phyloP scores from a whole-genome alignment of 768 basidiomycete species.

The Sporobolomyces phaffii region DNA sequence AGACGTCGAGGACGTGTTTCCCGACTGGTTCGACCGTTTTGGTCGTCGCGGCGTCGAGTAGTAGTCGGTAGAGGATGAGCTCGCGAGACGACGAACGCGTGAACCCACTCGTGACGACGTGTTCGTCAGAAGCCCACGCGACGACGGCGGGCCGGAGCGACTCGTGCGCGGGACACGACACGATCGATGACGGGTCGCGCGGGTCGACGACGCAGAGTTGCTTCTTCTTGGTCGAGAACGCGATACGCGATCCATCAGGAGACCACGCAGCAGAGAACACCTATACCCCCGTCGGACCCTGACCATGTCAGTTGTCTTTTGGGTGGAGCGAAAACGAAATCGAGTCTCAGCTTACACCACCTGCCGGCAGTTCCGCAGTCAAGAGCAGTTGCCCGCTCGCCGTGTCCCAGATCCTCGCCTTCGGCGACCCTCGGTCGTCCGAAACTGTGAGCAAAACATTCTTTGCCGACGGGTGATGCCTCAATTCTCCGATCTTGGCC shows the following conservation, averaged over 20 bases:
- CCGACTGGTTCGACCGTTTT: constrained; percentile 34
- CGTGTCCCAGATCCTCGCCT: constrained; percentile 44
- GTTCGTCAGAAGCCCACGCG: constrained; percentile 43
- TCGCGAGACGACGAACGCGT: constrained; percentile 46
- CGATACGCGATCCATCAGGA: constrained; percentile 42
- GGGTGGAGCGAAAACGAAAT: neutral
- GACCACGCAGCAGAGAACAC: constrained; percentile 45
- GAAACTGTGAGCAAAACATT: constrained; percentile 44
- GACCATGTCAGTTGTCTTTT: neutral
- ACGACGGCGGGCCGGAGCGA: constrained; percentile 46
- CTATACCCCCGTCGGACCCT: neutral
- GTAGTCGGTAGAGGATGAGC: constrained; percentile 45
- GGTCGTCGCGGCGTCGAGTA: constrained; percentile 1
- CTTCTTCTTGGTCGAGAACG: constrained; percentile 46
- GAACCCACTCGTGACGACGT: constrained; percentile 47
- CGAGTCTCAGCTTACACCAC: constrained; percentile 36
- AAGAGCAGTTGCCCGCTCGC: constrained; percentile 26
- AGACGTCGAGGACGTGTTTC: constrained; percentile 45
- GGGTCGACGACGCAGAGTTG: constrained; percentile 46
- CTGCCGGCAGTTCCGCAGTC: constrained; percentile 32
- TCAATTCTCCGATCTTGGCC: constrained; percentile 45
- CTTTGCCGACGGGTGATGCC: constrained; percentile 45
- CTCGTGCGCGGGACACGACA: constrained; percentile 44
- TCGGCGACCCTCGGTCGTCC: constrained; percentile 44
- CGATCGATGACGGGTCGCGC: constrained; percentile 31